A percentile compares a stretch with the other conserved stretches of the same genome.
These are phyloP conservation scores for Annulohypoxylon truncatum DNA, from an alignment of 2,329 filamentous ascomycete genomes.

Conservation along the genomic window DNA sequence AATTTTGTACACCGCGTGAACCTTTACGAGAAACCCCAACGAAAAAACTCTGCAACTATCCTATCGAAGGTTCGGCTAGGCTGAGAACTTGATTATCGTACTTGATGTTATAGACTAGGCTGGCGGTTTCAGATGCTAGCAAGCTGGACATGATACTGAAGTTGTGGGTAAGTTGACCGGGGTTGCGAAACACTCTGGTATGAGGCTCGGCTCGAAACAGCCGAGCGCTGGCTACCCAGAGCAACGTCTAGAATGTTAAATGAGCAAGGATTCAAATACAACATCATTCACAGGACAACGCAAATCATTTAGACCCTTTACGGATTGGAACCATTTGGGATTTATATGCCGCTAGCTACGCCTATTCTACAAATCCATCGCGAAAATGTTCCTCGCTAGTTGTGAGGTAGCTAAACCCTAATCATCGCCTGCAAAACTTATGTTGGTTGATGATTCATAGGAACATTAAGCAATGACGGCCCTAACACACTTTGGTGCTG, in stretches of 20 bases:
- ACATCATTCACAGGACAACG: not conserved
- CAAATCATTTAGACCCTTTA: not conserved
- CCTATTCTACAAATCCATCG: conserved; percentile 29
- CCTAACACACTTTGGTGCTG: not conserved
- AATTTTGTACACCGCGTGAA: not conserved
- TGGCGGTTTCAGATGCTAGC: conserved; percentile 28
- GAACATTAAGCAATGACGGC: not conserved
- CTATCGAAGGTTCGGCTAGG: not conserved
- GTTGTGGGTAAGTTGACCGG: conserved; percentile 25
- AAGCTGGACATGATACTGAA: conserved; percentile 20
- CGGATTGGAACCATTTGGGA: conserved; percentile 19
- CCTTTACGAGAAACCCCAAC: conserved; percentile 4
- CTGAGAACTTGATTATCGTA: conserved; percentile 12
- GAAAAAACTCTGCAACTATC: not conserved
- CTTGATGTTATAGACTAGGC: conserved; percentile 10
- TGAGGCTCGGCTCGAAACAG: conserved; percentile 30
- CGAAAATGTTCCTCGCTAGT: conserved; percentile 20
- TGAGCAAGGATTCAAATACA: not conserved
- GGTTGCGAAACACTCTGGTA: conserved; percentile 33
- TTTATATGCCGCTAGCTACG: conserved; percentile 35
- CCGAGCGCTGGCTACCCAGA: not conserved
- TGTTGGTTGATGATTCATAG: conserved; percentile 16
- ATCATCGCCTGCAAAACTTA: conserved; percentile 18
- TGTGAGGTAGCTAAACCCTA: conserved; percentile 15
- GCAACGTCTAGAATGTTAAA: not conserved